Percentiles rank a stretch among this genome's conserved stretches.
phyloP scores from a whole-genome alignment of 2,329 filamentous ascomycete species.

The Hymenoscyphus repandus region DNA sequence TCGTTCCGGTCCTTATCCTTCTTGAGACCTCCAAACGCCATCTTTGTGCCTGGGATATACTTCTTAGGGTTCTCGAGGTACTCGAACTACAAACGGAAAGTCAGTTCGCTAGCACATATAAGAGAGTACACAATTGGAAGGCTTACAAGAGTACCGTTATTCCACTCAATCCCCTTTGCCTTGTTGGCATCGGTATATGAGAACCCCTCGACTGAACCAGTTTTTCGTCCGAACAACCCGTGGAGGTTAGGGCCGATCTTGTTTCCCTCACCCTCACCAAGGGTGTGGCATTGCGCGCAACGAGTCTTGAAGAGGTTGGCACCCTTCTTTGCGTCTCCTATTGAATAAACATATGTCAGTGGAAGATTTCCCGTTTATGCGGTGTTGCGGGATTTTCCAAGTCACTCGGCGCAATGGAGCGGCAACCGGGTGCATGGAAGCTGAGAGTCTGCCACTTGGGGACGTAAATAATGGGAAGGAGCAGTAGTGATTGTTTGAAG shows the following conservation, averaged over 20 bases:
- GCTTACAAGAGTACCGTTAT: constrained; percentile 75
- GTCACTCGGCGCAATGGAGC: constrained; percentile 14
- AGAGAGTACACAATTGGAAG: not conserved
- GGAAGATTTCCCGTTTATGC: constrained; percentile 4
- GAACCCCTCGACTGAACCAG: constrained; percentile 85
- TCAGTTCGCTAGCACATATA: not conserved
- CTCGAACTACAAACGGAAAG: constrained; percentile 59
- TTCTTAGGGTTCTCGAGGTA: constrained; percentile 99
- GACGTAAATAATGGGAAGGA: not conserved
- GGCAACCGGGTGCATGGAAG: not conserved
- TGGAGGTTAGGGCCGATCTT: constrained; percentile 97
- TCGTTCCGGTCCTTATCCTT: constrained; percentile 99
- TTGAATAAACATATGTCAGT: constrained; percentile 29
- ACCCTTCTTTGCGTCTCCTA: constrained; percentile 94
- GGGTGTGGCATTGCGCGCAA: constrained; percentile 97
- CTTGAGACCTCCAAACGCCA: constrained; percentile 99
- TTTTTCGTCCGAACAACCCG: constrained; percentile 96
- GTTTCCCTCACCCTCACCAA: constrained; percentile 86
- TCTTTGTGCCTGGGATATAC: constrained; percentile 99
- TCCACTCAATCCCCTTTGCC: constrained; percentile 86
- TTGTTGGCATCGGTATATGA: constrained; percentile 99
- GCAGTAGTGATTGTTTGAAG: constrained; percentile 1
- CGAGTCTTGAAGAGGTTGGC: constrained; percentile 98
- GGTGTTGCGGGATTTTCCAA: not conserved
- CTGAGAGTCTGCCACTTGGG: not conserved